A percentile compares a stretch with the other conserved stretches of the same genome.
Conservation (phyloP, 2,329 filamentous ascomycete genomes). For the Teratosphaeria destructans region DNA sequence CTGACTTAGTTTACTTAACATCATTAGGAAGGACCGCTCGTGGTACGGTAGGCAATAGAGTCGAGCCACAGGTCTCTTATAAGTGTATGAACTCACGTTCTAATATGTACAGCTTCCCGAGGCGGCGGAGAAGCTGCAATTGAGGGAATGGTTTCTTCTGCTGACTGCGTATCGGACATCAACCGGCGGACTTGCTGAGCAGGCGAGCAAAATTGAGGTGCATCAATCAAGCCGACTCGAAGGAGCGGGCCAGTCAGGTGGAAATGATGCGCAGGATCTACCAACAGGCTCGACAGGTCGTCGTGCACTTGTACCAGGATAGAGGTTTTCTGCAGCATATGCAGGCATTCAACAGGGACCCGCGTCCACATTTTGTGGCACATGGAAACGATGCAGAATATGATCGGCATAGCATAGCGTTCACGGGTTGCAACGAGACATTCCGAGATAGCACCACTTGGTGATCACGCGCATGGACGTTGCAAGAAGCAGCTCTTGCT, state of each 20-base stretch:
- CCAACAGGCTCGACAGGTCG: not conserved
- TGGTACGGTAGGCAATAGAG: too few relatives aligned
- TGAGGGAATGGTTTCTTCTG: too few relatives aligned
- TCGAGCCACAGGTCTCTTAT: too few relatives aligned
- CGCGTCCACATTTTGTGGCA: not conserved
- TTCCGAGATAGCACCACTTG: not conserved
- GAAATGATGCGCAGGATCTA: not conserved
- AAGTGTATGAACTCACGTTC: too few relatives aligned
- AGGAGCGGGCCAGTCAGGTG: not conserved
- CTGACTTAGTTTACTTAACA: too few relatives aligned
- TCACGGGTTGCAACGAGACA: not conserved
- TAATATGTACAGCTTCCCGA: too few relatives aligned
- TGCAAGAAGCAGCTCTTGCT: not conserved
- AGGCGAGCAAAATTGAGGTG: not conserved
- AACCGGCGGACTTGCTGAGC: too few relatives aligned
- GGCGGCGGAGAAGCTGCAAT: too few relatives aligned
- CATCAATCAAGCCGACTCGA: not conserved
- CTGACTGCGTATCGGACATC: too few relatives aligned
- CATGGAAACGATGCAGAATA: not conserved
- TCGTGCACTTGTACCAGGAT: not conserved
- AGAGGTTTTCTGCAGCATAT: not conserved
- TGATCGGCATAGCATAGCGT: not conserved
- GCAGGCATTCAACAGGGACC: not conserved
- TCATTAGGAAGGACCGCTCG: too few relatives aligned
- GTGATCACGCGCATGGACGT: not conserved